Evolutionary conservation across 1,139 yeast genomes (phyloP), one percentile per base, ranked within the genome.

Genomic region (Protomyces gravidus): DNA sequence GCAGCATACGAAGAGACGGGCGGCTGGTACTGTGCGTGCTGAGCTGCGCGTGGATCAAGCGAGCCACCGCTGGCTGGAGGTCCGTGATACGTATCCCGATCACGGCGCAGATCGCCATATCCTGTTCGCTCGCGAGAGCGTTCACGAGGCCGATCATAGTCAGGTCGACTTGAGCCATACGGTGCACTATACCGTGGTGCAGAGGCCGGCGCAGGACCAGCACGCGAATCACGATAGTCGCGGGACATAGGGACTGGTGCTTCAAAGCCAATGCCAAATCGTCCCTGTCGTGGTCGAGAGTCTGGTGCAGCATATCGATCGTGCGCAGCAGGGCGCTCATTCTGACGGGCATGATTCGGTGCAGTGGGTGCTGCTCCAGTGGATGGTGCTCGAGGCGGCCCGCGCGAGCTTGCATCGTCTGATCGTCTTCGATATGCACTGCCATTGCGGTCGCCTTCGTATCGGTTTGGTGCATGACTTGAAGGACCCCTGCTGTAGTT

Each of bases 41-140:
- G 58, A 30, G 51, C 39, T 11, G 58, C 58, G 25, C 58, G 47
- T 7, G 58, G 58, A 3, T 53, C 58, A 19, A 53, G 51, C 17
- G 51, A 28, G 4, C 45, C 51, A 13, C 36, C 51, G 11, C 36
- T 15, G 4, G n/a, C 36, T 5, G 36, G 15, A 5, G 36, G 15
- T n/a, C n/a, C n/a, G n/a, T n/a, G n/a, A n/a, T n/a, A n/a, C n/a
- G n/a, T n/a, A n/a, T n/a, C n/a, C n/a, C n/a, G n/a, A n/a, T n/a
- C n/a, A n/a, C n/a, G n/a, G n/a, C n/a, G n/a, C n/a, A n/a, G n/a
- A n/a, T n/a, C n/a, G 36, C 36, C 36, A 30, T 30, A 30, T 5
- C 15, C 13, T 15, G 36, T 4, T 13, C 36, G 36, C 36, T 30
- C 36, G 36, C 36, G 36, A 30, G 36, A 30, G 3, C 17, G 36